Percentiles rank a stretch among this genome's conserved stretches.
Conservation (phyloP, 495 filamentous ascomycete genomes). For the Talaromyces borbonicus region DNA sequence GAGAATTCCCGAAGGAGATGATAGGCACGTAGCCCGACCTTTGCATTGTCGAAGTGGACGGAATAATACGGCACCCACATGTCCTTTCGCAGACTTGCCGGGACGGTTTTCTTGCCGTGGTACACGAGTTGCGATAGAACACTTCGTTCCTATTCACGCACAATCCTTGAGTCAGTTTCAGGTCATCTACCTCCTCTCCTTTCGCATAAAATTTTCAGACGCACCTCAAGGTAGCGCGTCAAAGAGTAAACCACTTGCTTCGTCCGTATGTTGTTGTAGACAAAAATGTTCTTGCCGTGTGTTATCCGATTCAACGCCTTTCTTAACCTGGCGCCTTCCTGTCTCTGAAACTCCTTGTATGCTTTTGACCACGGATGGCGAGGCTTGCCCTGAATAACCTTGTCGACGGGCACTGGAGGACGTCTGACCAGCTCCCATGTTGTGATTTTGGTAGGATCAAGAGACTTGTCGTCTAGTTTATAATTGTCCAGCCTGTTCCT, state of each 20-base stretch:
- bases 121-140: slow-evolving; percentile 69
- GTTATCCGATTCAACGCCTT: slow-evolving; percentile 38
- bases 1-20: slow-evolving; percentile 74
- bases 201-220: slow-evolving; percentile 10
- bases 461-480: slow-evolving; percentile 19
- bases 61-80: slow-evolving; percentile 78
- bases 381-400: slow-evolving; percentile 29
- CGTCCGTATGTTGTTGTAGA: slow-evolving; percentile 69
- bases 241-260: slow-evolving; percentile 81
- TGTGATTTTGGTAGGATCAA: slow-evolving; percentile 37
- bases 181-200: not conserved
- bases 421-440: slow-evolving; percentile 31
- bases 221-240: slow-evolving; percentile 57
- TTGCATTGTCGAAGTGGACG: slow-evolving; percentile 55
- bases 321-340: slow-evolving; percentile 32
- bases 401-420: slow-evolving; percentile 28
- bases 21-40: slow-evolving; percentile 64
- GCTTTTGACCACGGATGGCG: slow-evolving; percentile 33
- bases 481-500: not conserved
- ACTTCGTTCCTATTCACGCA: slow-evolving; percentile 45
- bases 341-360: slow-evolving; percentile 26
- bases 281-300: slow-evolving; percentile 66
- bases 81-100: slow-evolving; percentile 72
- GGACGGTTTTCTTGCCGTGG: slow-evolving; percentile 84
- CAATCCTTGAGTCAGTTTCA: not conserved